A percentile compares a stretch with the other conserved stretches of the same genome.
Evolutionary conservation across 2,329 filamentous ascomycete genomes (phyloP).

Genomic region (Leptosphaerulina australis): DNA sequence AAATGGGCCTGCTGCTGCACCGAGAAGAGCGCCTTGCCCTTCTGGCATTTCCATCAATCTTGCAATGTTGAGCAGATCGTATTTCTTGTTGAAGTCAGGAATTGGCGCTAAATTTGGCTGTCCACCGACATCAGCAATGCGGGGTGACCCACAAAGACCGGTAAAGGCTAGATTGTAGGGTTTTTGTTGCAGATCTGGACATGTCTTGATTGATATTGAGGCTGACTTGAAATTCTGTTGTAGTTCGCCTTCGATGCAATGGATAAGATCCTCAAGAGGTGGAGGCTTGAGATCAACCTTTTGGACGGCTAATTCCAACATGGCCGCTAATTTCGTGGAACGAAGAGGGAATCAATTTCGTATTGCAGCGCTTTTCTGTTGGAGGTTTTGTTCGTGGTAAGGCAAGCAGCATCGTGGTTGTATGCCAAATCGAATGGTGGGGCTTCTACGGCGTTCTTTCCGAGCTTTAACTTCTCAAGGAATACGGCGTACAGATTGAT

Average conservation of each 20-base stretch:
- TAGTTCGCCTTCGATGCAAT: neutral
- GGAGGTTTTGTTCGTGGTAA: too few species aligned
- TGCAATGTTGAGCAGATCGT: slow-evolving; percentile 15
- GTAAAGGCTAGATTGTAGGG: slow-evolving; percentile 50
- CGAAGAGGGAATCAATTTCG: neutral
- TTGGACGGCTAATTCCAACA: neutral
- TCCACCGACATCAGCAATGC: slow-evolving; percentile 55
- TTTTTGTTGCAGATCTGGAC: slow-evolving; percentile 48
- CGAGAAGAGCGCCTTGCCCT: slow-evolving; percentile 18
- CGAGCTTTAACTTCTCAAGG: neutral
- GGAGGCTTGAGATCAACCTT: neutral
- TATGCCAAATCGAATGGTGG: too few species aligned
- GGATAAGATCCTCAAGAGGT: slow-evolving; percentile 7
- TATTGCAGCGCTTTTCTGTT: too few species aligned
- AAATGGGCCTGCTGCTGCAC: slow-evolving; percentile 26
- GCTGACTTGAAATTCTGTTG: slow-evolving; percentile 1
- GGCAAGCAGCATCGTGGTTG: too few species aligned
- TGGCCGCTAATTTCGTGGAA: neutral
- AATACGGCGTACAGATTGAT: neutral
- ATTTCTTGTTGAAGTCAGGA: slow-evolving; percentile 18
- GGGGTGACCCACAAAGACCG: slow-evolving; percentile 51
- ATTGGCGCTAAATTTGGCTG: slow-evolving; percentile 38
- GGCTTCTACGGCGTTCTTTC: neutral
- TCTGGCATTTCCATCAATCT: slow-evolving; percentile 22
- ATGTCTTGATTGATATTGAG: slow-evolving; percentile 29